Evolutionary conservation across 345 rosid species (phyloP), one percentile per base, ranked within the genome.

Genomic region (Camelina sativa): DNA sequence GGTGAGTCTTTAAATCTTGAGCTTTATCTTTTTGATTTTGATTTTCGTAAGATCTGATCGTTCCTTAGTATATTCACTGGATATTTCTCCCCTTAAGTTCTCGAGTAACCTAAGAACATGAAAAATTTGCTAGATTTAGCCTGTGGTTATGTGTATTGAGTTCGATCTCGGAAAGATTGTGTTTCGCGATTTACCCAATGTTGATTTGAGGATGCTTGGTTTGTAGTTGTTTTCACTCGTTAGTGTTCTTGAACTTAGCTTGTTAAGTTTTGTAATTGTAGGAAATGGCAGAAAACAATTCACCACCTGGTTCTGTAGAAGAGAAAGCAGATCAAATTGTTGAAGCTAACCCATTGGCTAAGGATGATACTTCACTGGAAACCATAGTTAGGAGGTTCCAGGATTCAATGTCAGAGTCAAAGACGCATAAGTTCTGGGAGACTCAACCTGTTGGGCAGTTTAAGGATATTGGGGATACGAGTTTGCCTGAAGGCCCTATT

Each of bases 391-490:
- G 87, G 28, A 84, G 84, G 86, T 79, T 91, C 56, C 92, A 86
- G 66, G 98, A 86, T 40, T 79, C 98, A 1, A 76, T 86, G 62
- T 78, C 90, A 2, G 62, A 76, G 12, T 55, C 85, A 1, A 86
- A 87, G 85, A 81, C 79, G 7, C 97, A 94, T 67, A 88, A 85
- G 80, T 91, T 94, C 72, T 94, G 97, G 97, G 98, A 91, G 78
- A 94, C 95, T 12, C 97, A 91, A 25, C 98, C 97, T 0, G 97
- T 94, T 11, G 90, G 97, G 22, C 98, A 94, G 68, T 89, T 83
- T 76, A 86, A 82, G 80, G 98, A 91, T 64, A 37, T 82, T 0
- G 96, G 97, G 3, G 86, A 89, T 72, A 34, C 91, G 0, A 85
- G 85, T 69, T 81, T 93, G 80, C 87, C 93, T 0, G 97, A 89